Evolutionary conservation across 2,329 filamentous ascomycete species (phyloP), one percentile per base, ranked within the genome.

Genomic region (Aspergillus spinulosporus): DNA sequence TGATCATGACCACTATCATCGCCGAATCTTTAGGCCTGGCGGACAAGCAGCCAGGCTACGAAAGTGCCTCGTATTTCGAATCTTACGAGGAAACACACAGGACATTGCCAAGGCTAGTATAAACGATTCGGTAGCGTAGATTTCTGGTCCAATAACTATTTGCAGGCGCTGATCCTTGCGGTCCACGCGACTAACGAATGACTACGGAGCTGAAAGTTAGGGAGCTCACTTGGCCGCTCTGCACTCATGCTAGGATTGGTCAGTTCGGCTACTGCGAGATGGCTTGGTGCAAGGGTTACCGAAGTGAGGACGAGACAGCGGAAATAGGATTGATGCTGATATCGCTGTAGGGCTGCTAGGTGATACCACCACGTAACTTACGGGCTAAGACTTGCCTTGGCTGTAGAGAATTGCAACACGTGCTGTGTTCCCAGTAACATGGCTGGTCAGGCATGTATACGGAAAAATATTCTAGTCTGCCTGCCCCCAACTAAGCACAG

Each of bases 91-190:
- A 21, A 21, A 21, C 21, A 21, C 21, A 14, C 39, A 21, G 37
- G n/a, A 6, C 14, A 12, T 4, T 28, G 21, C 47, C 34, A 40
- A 40, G 34, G 15, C 48, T 46, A 26, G 40, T 44, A 31, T 36
- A 44, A 56, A 43, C 32, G 32, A 39, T 28, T 14, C 14, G 9
- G 31, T 14, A 46, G 40, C 15, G 32, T 52, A 31, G 21, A 39
- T 7, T 21, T 32, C 6, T 21, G 48, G 34, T 39, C 28, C 36
- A 47, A 34, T 47, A n/a, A 12, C 15, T 7, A 49, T 21, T 48
- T 26, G 52, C 32, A 50, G 53, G 26, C 40, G 60, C 58, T 59
- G 48, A 64, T 62, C 62, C 60, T 59, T 64, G 62, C 51, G 54
- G 50, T 55, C 60, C 61, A 63, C 61, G 61, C 62, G 61, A 62